Conservation (phyloP, 768 basidiomycete species). For the Mycena alexandri region DNA sequence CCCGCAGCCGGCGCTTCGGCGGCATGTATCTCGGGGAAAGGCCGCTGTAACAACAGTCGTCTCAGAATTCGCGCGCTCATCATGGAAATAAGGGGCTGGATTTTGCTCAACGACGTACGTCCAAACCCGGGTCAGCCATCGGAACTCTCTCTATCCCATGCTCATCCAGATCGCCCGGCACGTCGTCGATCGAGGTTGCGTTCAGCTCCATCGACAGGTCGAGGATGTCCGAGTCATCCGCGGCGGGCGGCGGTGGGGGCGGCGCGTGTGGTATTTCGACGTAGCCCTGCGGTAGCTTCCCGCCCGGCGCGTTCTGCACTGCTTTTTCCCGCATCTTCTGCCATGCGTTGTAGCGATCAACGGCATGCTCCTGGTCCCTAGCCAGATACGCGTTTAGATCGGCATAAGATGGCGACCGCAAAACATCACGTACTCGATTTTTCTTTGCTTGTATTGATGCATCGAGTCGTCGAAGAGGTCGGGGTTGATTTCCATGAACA, state of each 20-base stretch:
- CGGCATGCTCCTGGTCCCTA: slow-evolving; percentile 91
- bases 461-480: slow-evolving; percentile 95
- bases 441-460: slow-evolving; percentile 92
- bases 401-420: neutral
- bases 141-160: slow-evolving; percentile 90
- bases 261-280: slow-evolving; percentile 76
- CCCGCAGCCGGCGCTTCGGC: slow-evolving; percentile 69
- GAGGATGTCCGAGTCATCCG: slow-evolving; percentile 88
- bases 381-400: slow-evolving; percentile 6
- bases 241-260: slow-evolving; percentile 81
- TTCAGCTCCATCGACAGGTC: slow-evolving; percentile 93
- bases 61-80: slow-evolving; percentile 31
- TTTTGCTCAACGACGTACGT: slow-evolving; percentile 64
- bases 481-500: slow-evolving; percentile 99
- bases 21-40: slow-evolving; percentile 73
- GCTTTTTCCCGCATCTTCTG: slow-evolving; percentile 85
- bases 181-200: slow-evolving; percentile 83
- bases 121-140: slow-evolving; percentile 91
- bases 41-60: slow-evolving; percentile 59
- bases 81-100: slow-evolving; percentile 4
- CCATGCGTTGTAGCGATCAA: slow-evolving; percentile 92
- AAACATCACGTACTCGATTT: slow-evolving; percentile 75
- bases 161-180: slow-evolving; percentile 79
- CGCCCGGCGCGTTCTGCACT: slow-evolving; percentile 73
- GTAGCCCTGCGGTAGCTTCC: slow-evolving; percentile 79